Conservation (phyloP, 192 early-diverging fungal species). For the Backusella tarrabulga region DNA sequence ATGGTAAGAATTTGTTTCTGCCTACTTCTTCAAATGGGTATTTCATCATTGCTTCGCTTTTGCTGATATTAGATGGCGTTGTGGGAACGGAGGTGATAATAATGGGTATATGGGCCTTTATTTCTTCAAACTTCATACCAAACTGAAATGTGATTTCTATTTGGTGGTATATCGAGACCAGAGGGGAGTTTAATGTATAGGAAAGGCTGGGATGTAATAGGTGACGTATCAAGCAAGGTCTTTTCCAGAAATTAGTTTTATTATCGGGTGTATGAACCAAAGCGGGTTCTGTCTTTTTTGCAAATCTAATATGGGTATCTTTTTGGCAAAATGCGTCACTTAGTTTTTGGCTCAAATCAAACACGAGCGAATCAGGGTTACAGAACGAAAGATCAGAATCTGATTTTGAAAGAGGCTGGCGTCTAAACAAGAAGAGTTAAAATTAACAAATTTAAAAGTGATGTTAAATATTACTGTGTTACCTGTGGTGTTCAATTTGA, state of each 20-base stretch:
- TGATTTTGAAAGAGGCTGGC: slow-evolving; percentile 14
- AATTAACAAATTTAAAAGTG: not conserved
- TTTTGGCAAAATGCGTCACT: not conserved
- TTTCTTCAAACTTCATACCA: slow-evolving; percentile 26
- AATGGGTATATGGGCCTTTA: slow-evolving; percentile 30
- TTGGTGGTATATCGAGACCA: slow-evolving; percentile 31
- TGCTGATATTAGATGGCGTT: not conserved
- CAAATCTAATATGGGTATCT: slow-evolving; percentile 13
- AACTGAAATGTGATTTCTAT: slow-evolving; percentile 28
- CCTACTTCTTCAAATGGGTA: slow-evolving; percentile 12
- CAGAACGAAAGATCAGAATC: slow-evolving; percentile 6
- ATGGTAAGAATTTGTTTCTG: not conserved
- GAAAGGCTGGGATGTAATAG: slow-evolving; percentile 15
- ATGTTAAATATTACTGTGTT: slow-evolving; percentile 1
- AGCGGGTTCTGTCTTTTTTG: slow-evolving; percentile 26
- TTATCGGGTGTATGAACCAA: slow-evolving; percentile 23
- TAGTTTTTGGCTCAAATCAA: not conserved
- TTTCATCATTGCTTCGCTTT: not conserved
- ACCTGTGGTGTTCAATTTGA: slow-evolving; percentile 33
- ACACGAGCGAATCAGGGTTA: not conserved
- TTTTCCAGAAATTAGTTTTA: slow-evolving; percentile 20
- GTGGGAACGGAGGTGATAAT: slow-evolving; percentile 23
- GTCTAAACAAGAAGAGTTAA: slow-evolving; percentile 1
- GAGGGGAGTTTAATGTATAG: slow-evolving; percentile 24
- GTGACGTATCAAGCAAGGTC: slow-evolving; percentile 26